A percentile compares a stretch with the other conserved stretches of the same genome.
phyloP scores from a whole-genome alignment of 176 grass and related monocot genomes.

The Bromus sterilis region DNA sequence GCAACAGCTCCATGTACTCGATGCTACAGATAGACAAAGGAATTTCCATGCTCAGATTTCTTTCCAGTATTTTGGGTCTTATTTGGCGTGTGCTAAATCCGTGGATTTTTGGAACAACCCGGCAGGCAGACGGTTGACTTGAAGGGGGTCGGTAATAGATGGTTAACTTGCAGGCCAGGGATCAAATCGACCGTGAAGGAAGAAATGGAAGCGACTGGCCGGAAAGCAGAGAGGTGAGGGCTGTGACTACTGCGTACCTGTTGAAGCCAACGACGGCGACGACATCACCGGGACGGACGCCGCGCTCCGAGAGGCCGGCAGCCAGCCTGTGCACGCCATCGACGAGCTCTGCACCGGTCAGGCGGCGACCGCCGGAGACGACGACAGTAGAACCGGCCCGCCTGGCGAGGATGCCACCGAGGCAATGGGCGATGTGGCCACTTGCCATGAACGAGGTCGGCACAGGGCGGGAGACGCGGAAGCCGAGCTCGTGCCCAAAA shows the following conservation, averaged over 20 bases:
- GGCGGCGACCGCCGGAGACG: background rate
- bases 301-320: conserved; percentile 29
- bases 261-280: conserved; percentile 68
- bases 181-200: too few relatives aligned
- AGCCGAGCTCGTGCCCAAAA: background rate
- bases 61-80: too few relatives aligned
- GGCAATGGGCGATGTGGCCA: conserved; percentile 61
- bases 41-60: background rate
- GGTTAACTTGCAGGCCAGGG: too few relatives aligned
- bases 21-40: conserved; percentile 24
- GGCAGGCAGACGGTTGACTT: too few relatives aligned
- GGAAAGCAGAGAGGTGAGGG: background rate
- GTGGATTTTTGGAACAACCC: background rate
- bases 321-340: conserved; percentile 41
- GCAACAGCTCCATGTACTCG: conserved; percentile 65
- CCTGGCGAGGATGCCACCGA: conserved; percentile 24
- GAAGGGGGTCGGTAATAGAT: background rate
- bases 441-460: background rate
- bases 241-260: conserved; percentile 28
- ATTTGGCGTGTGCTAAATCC: background rate
- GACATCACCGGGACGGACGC: conserved; percentile 36
- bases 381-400: background rate
- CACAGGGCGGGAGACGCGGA: background rate
- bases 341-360: conserved; percentile 32
- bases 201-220: background rate